A percentile compares a stretch with the other conserved stretches of the same genome.
These are phyloP conservation scores for Leccinum imitatum DNA, from an alignment of 768 basidiomycete genomes.

Conservation along the genomic window DNA sequence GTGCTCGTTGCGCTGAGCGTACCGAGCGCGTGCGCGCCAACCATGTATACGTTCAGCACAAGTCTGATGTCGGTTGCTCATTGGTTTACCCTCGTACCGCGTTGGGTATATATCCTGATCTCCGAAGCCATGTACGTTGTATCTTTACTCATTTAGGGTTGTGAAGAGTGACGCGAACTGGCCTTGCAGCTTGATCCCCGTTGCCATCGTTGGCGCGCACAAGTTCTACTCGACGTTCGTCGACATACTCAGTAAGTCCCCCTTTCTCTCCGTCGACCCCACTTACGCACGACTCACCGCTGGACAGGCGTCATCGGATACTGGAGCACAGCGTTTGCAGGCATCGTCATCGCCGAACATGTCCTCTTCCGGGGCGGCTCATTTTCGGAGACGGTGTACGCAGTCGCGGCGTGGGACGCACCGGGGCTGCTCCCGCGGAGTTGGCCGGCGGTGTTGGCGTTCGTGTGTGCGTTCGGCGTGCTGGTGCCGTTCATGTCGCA, in stretches of 20 bases:
- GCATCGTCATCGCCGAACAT: slow-evolving; percentile 44
- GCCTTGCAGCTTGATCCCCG: slow-evolving; percentile 40
- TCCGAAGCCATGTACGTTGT: slow-evolving; percentile 43
- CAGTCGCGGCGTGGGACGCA: slow-evolving; percentile 37
- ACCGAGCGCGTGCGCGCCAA: slow-evolving; percentile 55
- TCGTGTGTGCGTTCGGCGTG: slow-evolving; percentile 38
- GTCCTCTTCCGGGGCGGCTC: slow-evolving; percentile 39
- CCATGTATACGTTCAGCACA: slow-evolving; percentile 56
- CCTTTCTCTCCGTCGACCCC: not conserved
- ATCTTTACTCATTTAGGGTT: not conserved
- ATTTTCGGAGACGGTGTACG: slow-evolving; percentile 36
- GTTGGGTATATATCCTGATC: slow-evolving; percentile 47
- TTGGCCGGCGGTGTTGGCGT: slow-evolving; percentile 41
- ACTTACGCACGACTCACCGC: slow-evolving; percentile 9
- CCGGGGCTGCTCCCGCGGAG: slow-evolving; percentile 40
- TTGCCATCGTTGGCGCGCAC: slow-evolving; percentile 46
- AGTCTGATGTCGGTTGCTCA: slow-evolving; percentile 41
- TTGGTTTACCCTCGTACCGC: slow-evolving; percentile 38
- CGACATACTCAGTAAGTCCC: slow-evolving; percentile 38
- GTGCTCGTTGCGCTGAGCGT: slow-evolving; percentile 53
- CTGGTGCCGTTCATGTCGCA: slow-evolving; percentile 52
- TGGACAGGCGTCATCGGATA: slow-evolving; percentile 45
- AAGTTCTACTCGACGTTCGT: slow-evolving; percentile 46
- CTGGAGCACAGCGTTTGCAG: slow-evolving; percentile 39
- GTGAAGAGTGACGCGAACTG: not conserved